phyloP scores from a whole-genome alignment of 2,329 filamentous ascomycete genomes.

The Colletotrichum navitas region DNA sequence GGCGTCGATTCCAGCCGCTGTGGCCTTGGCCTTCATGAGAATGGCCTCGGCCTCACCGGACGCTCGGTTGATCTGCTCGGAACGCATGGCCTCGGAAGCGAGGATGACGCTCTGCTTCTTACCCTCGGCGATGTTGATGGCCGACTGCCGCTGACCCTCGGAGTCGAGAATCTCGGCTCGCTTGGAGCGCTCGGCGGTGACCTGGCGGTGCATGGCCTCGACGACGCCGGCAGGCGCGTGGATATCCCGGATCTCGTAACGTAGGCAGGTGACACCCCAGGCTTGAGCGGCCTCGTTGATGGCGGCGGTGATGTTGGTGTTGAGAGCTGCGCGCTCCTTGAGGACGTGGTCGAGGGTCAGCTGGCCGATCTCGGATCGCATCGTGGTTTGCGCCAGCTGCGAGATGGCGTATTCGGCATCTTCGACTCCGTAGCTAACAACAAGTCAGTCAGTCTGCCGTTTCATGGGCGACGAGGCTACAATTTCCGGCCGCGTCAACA shows the following conservation, averaged over 20 bases:
- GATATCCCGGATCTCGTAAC: constrained; percentile 98
- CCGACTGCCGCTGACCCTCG: constrained; percentile 95
- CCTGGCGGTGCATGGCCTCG: constrained; percentile 97
- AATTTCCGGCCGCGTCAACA: neutral
- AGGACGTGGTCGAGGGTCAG: constrained; percentile 96
- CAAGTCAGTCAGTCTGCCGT: constrained; percentile 20
- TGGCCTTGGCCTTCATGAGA: constrained; percentile 84
- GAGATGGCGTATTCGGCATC: constrained; percentile 99
- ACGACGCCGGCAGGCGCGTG: constrained; percentile 95
- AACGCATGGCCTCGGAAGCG: constrained; percentile 89
- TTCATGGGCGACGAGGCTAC: too few species aligned
- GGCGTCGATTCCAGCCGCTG: constrained; percentile 87
- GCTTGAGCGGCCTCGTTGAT: constrained; percentile 98
- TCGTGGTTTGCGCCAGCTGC: constrained; percentile 97
- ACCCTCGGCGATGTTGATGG: constrained; percentile 99
- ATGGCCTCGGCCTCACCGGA: constrained; percentile 96
- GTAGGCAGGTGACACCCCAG: constrained; percentile 95
- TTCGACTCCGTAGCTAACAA: constrained; percentile 89
- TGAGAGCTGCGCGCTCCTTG: constrained; percentile 95
- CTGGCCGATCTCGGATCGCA: constrained; percentile 98
- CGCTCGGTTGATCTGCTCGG: constrained; percentile 94
- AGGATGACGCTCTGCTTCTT: constrained; percentile 97
- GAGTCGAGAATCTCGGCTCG: constrained; percentile 97
- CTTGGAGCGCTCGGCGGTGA: constrained; percentile 97
- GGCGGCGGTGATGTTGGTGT: constrained; percentile 97